Percentiles rank a stretch among this genome's conserved stretches.
phyloP scores from a whole-genome alignment of 768 basidiomycete genomes.

The Candolleomyces aberdarensis region DNA sequence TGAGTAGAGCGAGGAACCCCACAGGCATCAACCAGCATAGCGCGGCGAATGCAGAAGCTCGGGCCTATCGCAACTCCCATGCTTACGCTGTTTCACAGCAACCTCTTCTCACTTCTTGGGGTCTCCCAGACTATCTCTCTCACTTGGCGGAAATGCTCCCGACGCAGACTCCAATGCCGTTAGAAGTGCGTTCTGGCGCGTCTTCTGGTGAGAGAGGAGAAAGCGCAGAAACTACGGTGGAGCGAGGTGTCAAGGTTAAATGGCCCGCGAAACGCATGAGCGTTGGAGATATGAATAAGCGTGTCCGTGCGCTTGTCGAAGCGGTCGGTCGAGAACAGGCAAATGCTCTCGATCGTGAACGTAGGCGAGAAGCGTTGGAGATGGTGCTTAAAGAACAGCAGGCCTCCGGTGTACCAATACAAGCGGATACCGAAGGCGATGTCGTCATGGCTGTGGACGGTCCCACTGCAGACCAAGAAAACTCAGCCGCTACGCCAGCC shows the following conservation, averaged over 20 bases:
- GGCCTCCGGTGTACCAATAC: not conserved
- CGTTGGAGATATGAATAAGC: conserved; percentile 96
- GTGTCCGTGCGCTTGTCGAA: conserved; percentile 84
- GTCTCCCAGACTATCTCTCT: conserved; percentile 88
- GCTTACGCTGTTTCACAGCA: conserved; percentile 78
- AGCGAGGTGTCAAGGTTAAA: conserved; percentile 83
- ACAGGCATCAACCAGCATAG: conserved; percentile 34
- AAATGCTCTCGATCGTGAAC: conserved; percentile 64
- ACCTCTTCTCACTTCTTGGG: conserved; percentile 81
- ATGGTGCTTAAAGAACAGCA: conserved; percentile 43
- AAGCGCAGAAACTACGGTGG: conserved; percentile 57
- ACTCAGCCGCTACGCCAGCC: not conserved
- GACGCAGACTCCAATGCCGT: conserved; percentile 65
- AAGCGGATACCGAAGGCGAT: not conserved
- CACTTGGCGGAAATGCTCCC: conserved; percentile 86
- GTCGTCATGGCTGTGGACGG: conserved; percentile 16
- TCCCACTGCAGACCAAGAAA: conserved; percentile 31
- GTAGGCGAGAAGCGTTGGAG: conserved; percentile 66
- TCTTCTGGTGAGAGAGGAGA: conserved; percentile 36
- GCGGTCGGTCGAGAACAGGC: conserved; percentile 93
- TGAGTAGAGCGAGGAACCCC: conserved; percentile 47
- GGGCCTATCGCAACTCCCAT: conserved; percentile 77
- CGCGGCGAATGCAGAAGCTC: conserved; percentile 45
- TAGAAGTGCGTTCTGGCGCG: conserved; percentile 60
- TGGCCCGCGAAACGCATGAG: conserved; percentile 96